These are phyloP conservation scores for Moricandia arvensis DNA, from an alignment of 345 rosid genomes.

Conservation along the genomic window DNA sequence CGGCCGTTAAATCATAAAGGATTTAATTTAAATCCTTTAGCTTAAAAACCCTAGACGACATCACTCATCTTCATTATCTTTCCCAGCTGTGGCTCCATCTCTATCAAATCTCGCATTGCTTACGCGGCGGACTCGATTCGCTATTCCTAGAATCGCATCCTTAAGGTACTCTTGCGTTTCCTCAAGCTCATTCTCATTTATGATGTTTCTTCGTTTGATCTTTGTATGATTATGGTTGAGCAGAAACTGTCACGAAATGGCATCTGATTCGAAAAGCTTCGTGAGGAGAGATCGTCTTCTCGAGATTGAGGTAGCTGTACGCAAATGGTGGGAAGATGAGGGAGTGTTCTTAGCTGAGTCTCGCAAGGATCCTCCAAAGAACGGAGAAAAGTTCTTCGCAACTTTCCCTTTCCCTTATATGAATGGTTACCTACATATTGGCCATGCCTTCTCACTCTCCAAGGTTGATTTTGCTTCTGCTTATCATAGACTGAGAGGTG, in stretches of 20 bases:
- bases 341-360: slow-evolving; percentile 51
- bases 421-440: slow-evolving; percentile 81
- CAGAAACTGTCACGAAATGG: slow-evolving; percentile 57
- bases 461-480: slow-evolving; percentile 93
- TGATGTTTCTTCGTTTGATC: not conserved
- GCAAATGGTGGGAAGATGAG: slow-evolving; percentile 66
- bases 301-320: slow-evolving; percentile 55
- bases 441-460: slow-evolving; percentile 77
- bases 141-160: not conserved
- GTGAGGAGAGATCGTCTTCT: slow-evolving; percentile 74
- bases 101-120: slow-evolving; percentile 10
- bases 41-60: slow-evolving; percentile 20
- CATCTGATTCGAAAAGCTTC: slow-evolving; percentile 64
- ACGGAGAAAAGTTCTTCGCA: slow-evolving; percentile 73
- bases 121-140: slow-evolving; percentile 9
- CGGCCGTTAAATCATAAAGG: not conserved
- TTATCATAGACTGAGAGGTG: slow-evolving; percentile 78
- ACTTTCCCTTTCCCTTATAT: slow-evolving; percentile 84
- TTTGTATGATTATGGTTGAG: not conserved
- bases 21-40: not conserved
- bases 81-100: slow-evolving; percentile 27
- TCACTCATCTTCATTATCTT: not conserved
- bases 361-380: slow-evolving; percentile 43
- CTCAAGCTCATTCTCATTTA: not conserved
- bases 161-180: slow-evolving; percentile 2